These are phyloP conservation scores for Trichosporon sp. DNA, from an alignment of 1,284 basidiomycete genomes.

Conservation along the genomic window DNA sequence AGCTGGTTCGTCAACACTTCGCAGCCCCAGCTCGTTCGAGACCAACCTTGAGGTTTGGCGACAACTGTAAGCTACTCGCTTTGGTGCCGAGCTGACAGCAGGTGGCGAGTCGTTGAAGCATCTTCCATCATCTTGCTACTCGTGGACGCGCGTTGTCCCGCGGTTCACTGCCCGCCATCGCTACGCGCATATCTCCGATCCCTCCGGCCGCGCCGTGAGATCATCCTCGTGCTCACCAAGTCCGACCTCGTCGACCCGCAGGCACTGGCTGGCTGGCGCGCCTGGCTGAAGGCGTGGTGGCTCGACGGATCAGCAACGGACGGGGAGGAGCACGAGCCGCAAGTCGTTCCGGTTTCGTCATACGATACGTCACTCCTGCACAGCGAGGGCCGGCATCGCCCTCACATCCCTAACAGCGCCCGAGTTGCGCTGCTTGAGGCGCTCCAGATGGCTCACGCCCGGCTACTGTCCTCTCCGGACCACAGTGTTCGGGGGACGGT, in stretches of 20 bases:
- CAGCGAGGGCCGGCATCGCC: constrained; percentile 51
- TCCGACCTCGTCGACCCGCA: constrained; percentile 66
- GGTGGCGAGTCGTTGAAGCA: constrained; percentile 78
- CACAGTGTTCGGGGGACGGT: constrained; percentile 62
- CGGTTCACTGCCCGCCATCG: constrained; percentile 56
- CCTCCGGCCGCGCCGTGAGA: constrained; percentile 53
- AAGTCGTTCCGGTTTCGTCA: constrained; percentile 67
- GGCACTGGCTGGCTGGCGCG: constrained; percentile 63
- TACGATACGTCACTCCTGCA: constrained; percentile 57
- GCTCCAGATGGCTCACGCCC: constrained; percentile 63
- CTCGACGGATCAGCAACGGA: constrained; percentile 15
- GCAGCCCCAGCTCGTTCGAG: constrained; percentile 65
- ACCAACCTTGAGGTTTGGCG: constrained; percentile 88
- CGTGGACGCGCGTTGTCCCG: constrained; percentile 79
- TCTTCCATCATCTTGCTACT: constrained; percentile 79
- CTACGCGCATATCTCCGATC: constrained; percentile 52
- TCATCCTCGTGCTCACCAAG: constrained; percentile 79
- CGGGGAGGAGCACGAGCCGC: constrained; percentile 30
- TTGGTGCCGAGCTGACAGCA: background rate
- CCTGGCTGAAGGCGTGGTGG: constrained; percentile 60
- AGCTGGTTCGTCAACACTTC: constrained; percentile 11
- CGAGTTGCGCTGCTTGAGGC: constrained; percentile 60
- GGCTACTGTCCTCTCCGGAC: constrained; percentile 58
- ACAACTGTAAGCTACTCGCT: constrained; percentile 56
- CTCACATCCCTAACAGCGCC: constrained; percentile 59